These are phyloP conservation scores for Euphorbia celastroides DNA, from an alignment of 441 rosid species.

Conservation along the genomic window DNA sequence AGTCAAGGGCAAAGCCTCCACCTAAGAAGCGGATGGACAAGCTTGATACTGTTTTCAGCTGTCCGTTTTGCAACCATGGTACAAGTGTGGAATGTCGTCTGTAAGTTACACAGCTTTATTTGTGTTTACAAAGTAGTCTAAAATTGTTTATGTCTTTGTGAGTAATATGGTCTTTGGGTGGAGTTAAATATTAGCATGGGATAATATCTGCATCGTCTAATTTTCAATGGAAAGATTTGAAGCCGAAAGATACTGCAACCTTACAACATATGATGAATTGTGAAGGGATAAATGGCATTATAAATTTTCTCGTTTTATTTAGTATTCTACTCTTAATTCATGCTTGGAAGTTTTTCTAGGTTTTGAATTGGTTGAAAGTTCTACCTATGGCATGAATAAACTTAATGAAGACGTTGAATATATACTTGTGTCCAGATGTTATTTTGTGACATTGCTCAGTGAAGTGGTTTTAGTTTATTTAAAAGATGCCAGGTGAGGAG, in stretches of 20 bases:
- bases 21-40: conserved; percentile 37
- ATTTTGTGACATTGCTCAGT: background rate
- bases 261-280: background rate
- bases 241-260: background rate
- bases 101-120: conserved; percentile 23
- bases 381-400: background rate
- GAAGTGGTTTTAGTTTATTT: background rate
- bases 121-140: background rate
- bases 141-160: background rate
- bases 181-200: background rate
- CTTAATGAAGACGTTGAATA: background rate
- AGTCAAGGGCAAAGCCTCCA: conserved; percentile 23
- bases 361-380: background rate
- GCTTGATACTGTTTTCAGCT: conserved; percentile 90
- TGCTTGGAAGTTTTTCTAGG: background rate
- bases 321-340: background rate
- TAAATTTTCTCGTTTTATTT: too few species aligned
- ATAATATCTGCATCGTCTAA: background rate
- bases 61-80: conserved; percentile 97
- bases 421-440: background rate
- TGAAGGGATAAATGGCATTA: background rate
- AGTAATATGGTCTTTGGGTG: background rate
- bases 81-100: conserved; percentile 81
- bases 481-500: background rate
- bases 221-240: background rate